These are phyloP conservation scores for Kalaharituber pfeilii DNA, from an alignment of 2,329 filamentous ascomycete species.

Conservation along the genomic window DNA sequence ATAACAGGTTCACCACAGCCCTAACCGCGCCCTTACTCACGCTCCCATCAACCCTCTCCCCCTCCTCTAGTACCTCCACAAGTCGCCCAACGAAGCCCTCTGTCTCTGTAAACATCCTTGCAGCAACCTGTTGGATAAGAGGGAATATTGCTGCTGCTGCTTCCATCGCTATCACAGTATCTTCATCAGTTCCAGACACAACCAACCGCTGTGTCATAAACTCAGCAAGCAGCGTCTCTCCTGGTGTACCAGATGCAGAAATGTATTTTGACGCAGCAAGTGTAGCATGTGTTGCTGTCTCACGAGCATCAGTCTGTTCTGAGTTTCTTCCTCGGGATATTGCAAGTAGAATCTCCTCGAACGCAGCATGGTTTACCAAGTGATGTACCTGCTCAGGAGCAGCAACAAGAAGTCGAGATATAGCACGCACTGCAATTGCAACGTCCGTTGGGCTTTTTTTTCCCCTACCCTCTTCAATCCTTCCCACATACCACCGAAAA, in stretches of 20 bases:
- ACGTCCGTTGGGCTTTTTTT: conserved; percentile 5
- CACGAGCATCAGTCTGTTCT: neutral
- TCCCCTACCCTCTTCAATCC: conserved; percentile 10
- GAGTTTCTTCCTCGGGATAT: neutral
- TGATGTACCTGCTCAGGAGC: conserved; percentile 16
- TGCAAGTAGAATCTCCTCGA: conserved; percentile 12
- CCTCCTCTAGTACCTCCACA: conserved; percentile 46
- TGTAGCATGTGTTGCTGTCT: conserved; percentile 14
- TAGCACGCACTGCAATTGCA: conserved; percentile 12
- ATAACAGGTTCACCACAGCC: conserved; percentile 36
- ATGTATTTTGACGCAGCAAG: conserved; percentile 21
- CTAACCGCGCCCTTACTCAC: neutral
- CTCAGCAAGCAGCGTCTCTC: conserved; percentile 18
- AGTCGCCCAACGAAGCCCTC: conserved; percentile 62
- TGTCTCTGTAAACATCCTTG: conserved; percentile 51
- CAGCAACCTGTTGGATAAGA: conserved; percentile 56
- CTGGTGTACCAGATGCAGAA: conserved; percentile 16
- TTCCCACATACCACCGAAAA: conserved; percentile 17
- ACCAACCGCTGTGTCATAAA: conserved; percentile 50
- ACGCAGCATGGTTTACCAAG: conserved; percentile 16
- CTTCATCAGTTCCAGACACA: conserved; percentile 63
- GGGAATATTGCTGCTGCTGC: conserved; percentile 82
- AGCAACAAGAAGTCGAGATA: conserved; percentile 17
- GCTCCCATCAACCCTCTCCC: conserved; percentile 58
- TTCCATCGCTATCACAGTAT: conserved; percentile 31